phyloP scores from a whole-genome alignment of 495 filamentous ascomycete species.

The Margaritispora aquatica region DNA sequence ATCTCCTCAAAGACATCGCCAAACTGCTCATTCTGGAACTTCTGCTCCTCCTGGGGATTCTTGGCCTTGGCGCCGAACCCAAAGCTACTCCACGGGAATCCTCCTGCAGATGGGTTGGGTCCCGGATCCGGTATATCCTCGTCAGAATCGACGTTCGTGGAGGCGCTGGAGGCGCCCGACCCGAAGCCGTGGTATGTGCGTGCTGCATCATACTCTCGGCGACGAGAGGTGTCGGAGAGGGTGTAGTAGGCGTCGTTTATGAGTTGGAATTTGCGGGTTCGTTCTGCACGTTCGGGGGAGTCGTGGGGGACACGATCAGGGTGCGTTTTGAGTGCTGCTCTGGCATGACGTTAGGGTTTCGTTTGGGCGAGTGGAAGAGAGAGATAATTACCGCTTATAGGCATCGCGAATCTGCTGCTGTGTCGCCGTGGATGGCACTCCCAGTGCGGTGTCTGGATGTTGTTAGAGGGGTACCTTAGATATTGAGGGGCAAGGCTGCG shows the following conservation, averaged over 20 bases:
- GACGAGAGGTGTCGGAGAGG: slow-evolving; percentile 70
- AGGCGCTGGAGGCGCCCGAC: slow-evolving; percentile 33
- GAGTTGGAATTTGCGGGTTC: slow-evolving; percentile 88
- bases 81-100: slow-evolving; percentile 58
- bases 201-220: slow-evolving; percentile 83
- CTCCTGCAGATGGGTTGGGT: slow-evolving; percentile 29
- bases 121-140: slow-evolving; percentile 46
- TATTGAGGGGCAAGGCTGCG: background rate
- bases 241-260: slow-evolving; percentile 99
- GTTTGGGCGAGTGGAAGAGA: background rate
- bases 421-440: slow-evolving; percentile 64
- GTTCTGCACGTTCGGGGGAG: slow-evolving; percentile 73
- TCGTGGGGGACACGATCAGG: slow-evolving; percentile 84
- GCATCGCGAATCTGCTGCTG: slow-evolving; percentile 86
- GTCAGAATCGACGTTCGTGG: slow-evolving; percentile 38
- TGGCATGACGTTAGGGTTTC: slow-evolving; percentile 34
- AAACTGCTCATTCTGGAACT: slow-evolving; percentile 70
- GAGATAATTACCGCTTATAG: slow-evolving; percentile 68
- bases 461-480: slow-evolving; percentile 2
- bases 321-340: slow-evolving; percentile 89
- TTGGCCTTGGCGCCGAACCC: slow-evolving; percentile 43
- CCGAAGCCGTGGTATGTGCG: slow-evolving; percentile 33
- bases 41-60: slow-evolving; percentile 34
- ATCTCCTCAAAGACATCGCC: slow-evolving; percentile 95
- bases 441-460: slow-evolving; percentile 57